phyloP scores from a whole-genome alignment of 1,284 basidiomycete species.

The Ganoderma multipileum region DNA sequence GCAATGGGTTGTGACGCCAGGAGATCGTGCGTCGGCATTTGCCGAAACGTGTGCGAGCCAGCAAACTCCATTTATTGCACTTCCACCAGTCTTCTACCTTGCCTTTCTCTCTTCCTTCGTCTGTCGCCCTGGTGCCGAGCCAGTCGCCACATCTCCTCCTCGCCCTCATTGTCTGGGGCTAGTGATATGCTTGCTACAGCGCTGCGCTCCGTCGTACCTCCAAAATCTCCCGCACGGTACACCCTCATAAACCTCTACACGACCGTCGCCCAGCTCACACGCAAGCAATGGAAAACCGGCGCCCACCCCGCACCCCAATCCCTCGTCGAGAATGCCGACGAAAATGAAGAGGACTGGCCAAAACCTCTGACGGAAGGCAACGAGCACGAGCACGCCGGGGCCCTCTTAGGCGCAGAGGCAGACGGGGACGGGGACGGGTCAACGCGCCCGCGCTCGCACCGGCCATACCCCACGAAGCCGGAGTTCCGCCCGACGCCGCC shows the following conservation, averaged over 20 bases:
- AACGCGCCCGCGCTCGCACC: conserved; percentile 16
- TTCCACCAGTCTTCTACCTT: background rate
- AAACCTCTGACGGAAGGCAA: conserved; percentile 41
- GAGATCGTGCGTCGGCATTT: conserved; percentile 1
- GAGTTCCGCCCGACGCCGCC: conserved; percentile 39
- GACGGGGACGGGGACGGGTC: background rate
- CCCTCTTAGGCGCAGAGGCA: conserved; percentile 8
- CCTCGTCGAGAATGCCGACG: conserved; percentile 62
- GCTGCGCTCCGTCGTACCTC: conserved; percentile 18
- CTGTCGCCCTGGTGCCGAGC: background rate
- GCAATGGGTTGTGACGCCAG: background rate
- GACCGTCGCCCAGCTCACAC: conserved; percentile 36
- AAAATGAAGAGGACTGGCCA: conserved; percentile 27
- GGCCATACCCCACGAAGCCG: conserved; percentile 22
- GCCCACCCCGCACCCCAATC: conserved; percentile 57
- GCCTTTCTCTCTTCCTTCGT: background rate
- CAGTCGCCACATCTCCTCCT: background rate
- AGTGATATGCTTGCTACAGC: conserved; percentile 25
- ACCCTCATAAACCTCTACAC: conserved; percentile 37
- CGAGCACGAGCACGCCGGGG: conserved; percentile 11
- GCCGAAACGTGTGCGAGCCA: conserved; percentile 12
- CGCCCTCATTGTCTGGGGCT: background rate
- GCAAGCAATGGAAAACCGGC: conserved; percentile 53
- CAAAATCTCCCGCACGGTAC: conserved; percentile 16
- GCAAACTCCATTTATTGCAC: background rate